Conservation (phyloP, 2,329 filamentous ascomycete genomes). For the Blastomyces percursus region DNA sequence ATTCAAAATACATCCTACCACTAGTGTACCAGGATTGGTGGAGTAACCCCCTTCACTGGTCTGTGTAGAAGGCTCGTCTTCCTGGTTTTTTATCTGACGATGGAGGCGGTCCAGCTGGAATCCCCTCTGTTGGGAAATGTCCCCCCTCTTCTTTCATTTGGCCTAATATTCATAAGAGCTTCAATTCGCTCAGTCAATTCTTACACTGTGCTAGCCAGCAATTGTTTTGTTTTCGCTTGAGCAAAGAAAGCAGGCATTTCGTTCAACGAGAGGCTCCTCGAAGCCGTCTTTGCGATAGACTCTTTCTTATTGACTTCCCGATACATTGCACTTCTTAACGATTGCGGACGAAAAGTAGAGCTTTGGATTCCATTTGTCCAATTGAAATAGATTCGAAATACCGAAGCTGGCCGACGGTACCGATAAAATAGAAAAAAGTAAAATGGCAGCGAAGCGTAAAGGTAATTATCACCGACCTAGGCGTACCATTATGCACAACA, state of each 20-base stretch:
- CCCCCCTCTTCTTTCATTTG: background rate
- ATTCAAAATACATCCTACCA: background rate
- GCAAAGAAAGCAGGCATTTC: background rate
- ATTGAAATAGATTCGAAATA: background rate
- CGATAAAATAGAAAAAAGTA: background rate
- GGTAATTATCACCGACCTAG: background rate
- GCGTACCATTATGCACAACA: background rate
- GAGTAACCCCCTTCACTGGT: background rate
- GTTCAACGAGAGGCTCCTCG: background rate
- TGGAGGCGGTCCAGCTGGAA: background rate
- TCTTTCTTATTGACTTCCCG: background rate
- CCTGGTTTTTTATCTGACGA: background rate
- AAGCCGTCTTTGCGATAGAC: slow-evolving; percentile 5
- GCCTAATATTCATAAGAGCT: background rate
- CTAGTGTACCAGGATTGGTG: background rate
- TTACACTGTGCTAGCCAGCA: background rate
- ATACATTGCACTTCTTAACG: background rate
- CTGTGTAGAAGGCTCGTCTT: background rate
- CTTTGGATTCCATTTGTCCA: background rate
- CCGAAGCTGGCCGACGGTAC: slow-evolving; percentile 1
- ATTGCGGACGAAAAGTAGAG: background rate
- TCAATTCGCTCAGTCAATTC: background rate
- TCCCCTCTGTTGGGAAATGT: background rate
- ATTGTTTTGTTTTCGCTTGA: slow-evolving; percentile 1
- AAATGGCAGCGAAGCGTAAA: background rate